Conservation (phyloP, 1,284 basidiomycete genomes). For the Trametes pubescens region DNA sequence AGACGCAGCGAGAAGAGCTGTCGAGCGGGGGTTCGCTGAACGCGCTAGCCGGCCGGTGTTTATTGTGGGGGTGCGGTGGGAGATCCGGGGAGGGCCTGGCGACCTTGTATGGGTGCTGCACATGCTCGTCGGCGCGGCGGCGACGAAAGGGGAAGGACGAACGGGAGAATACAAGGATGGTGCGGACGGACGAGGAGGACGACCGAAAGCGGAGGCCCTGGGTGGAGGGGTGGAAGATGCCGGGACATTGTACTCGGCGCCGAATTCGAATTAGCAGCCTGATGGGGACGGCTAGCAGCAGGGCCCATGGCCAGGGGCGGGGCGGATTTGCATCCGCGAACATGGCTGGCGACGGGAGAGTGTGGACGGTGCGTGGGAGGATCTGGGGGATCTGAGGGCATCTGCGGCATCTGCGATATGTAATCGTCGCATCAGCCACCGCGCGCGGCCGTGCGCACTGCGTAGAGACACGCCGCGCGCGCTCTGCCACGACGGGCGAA, state of each 20-base stretch:
- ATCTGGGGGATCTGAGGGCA: conserved; percentile 30
- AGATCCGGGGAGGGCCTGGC: not conserved
- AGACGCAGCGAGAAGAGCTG: conserved; percentile 17
- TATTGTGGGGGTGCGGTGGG: conserved; percentile 17
- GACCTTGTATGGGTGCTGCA: not conserved
- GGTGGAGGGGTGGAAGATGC: conserved; percentile 19
- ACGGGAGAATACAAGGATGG: conserved; percentile 9
- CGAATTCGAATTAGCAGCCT: not conserved
- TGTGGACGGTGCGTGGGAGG: conserved; percentile 36
- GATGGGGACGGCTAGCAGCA: not conserved
- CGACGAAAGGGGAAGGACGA: conserved; percentile 5
- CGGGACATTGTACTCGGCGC: conserved; percentile 9
- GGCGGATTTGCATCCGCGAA: conserved; percentile 47
- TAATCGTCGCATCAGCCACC: conserved; percentile 9
- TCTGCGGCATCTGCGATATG: conserved; percentile 5
- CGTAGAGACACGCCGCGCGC: too few relatives aligned
- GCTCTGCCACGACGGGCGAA: too few relatives aligned
- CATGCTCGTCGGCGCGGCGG: not conserved
- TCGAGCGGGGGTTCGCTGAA: not conserved
- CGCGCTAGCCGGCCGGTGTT: not conserved
- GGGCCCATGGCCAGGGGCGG: not conserved
- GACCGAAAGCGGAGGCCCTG: conserved; percentile 15
- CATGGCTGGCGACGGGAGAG: conserved; percentile 26
- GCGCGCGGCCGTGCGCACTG: too few relatives aligned
- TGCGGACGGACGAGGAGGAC: conserved; percentile 7